Percentiles rank a stretch among this genome's conserved stretches.
These are phyloP conservation scores for Nicotiana noctiflora DNA, from an alignment of 257 asterid genomes.

Conservation along the genomic window DNA sequence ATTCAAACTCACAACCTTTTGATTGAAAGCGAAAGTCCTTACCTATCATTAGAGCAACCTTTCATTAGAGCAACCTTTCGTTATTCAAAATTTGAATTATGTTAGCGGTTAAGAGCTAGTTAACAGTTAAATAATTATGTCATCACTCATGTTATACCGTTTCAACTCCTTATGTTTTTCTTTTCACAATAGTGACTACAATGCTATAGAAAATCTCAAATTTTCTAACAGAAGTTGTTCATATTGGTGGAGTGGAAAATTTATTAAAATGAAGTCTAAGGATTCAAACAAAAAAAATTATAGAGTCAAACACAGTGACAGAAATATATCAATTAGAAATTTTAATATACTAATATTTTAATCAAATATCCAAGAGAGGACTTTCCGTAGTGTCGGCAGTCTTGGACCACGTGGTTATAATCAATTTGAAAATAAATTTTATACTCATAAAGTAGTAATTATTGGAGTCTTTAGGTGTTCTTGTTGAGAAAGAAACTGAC, in stretches of 20 bases:
- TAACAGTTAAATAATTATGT: background rate
- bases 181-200: background rate
- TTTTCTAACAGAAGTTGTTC: background rate
- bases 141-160: background rate
- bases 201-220: background rate
- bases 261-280: background rate
- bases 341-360: background rate
- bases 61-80: too few species aligned
- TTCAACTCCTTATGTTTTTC: background rate
- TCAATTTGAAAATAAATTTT: background rate
- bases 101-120: background rate
- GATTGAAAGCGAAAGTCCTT: too few species aligned
- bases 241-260: background rate
- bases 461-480: background rate
- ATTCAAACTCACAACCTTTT: too few species aligned
- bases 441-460: background rate
- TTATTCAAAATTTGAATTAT: background rate
- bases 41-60: too few species aligned
- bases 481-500: slow-evolving; percentile 17
- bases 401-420: slow-evolving; percentile 14
- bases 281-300: background rate
- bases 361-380: background rate
- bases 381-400: slow-evolving; percentile 19
- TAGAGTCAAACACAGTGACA: background rate
- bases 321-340: background rate